These are phyloP conservation scores for Salix exigua DNA, from an alignment of 345 rosid species.

Conservation along the genomic window DNA sequence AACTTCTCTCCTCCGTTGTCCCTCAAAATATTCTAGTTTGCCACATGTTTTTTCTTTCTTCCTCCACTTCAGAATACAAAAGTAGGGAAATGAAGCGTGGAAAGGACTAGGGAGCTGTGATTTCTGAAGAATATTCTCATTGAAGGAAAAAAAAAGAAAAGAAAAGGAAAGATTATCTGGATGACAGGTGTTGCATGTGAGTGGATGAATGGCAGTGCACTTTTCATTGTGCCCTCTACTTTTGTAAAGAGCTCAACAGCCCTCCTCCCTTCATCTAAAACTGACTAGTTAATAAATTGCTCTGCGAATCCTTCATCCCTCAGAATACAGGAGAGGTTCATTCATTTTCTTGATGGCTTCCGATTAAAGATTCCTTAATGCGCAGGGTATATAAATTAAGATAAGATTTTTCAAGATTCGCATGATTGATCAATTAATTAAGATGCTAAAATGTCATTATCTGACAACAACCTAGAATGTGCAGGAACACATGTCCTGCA, in stretches of 20 bases:
- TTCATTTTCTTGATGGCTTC: background rate
- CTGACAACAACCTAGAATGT: background rate
- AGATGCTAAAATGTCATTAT: background rate
- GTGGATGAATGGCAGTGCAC: conserved; percentile 10
- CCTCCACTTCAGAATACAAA: background rate
- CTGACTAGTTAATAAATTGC: background rate
- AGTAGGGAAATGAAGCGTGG: background rate
- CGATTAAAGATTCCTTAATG: conserved; percentile 2
- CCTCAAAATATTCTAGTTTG: background rate
- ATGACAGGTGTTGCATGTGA: conserved; percentile 7
- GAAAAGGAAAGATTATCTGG: background rate
- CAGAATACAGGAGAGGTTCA: background rate
- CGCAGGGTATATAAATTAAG: background rate
- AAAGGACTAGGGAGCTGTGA: background rate
- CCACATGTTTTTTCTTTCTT: background rate
- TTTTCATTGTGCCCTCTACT: background rate
- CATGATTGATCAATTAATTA: background rate
- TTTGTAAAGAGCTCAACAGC: conserved; percentile 5
- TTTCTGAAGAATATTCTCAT: background rate
- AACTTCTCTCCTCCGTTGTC: background rate
- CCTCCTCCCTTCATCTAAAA: background rate
- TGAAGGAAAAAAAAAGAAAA: background rate
- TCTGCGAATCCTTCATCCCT: background rate
- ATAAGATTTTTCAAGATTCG: background rate
- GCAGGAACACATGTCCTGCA: background rate